Conservation (phyloP, 2,329 filamentous ascomycete species). For the Aaosphaeria arxii region DNA sequence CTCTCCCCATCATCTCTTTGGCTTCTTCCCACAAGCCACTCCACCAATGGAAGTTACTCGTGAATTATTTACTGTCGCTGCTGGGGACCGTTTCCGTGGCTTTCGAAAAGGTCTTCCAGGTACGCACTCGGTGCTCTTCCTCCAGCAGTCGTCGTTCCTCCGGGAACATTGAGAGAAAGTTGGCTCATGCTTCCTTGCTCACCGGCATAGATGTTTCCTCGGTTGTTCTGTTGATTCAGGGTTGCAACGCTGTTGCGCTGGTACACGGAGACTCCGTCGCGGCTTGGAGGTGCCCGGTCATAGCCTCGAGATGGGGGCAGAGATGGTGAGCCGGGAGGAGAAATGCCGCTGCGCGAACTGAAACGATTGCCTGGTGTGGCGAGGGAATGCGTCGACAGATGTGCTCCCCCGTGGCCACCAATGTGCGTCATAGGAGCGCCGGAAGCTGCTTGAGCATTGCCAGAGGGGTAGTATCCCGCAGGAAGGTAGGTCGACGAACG, state of each 20-base stretch:
- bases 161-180: constrained; percentile 60
- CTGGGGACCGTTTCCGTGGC: constrained; percentile 50
- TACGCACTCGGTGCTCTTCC: constrained; percentile 83
- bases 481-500: constrained; percentile 81
- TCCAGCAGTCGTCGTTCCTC: constrained; percentile 46
- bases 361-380: constrained; percentile 31
- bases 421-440: constrained; percentile 42
- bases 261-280: constrained; percentile 30
- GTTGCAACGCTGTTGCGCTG: constrained; percentile 37
- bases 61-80: constrained; percentile 17
- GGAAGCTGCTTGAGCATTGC: constrained; percentile 50
- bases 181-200: constrained; percentile 58
- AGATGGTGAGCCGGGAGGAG: constrained; percentile 33
- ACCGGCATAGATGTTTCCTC: constrained; percentile 26
- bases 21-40: no score
- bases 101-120: constrained; percentile 84
- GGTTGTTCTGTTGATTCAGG: constrained; percentile 27
- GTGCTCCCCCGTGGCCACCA: constrained; percentile 36
- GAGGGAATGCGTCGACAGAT: constrained; percentile 28
- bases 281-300: constrained; percentile 29
- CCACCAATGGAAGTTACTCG: no score
- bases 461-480: constrained; percentile 84
- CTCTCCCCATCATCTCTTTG: no score
- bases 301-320: constrained; percentile 35
- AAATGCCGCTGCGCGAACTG: constrained; percentile 28